phyloP scores from a whole-genome alignment of 1,284 basidiomycete species.

The Mixia osmundae region DNA sequence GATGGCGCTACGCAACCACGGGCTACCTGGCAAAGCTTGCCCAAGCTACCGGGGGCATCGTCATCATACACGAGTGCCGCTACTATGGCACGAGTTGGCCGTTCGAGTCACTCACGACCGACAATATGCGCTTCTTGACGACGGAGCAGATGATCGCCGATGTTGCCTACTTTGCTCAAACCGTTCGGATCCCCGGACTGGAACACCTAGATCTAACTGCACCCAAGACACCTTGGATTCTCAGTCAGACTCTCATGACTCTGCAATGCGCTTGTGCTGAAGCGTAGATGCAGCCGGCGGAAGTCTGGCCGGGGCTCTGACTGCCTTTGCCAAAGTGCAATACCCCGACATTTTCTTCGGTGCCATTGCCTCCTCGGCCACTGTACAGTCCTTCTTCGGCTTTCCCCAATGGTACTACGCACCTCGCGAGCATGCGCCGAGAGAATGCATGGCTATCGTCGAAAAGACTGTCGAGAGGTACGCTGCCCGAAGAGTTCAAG shows the following conservation, averaged over 20 bases:
- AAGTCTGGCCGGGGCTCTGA: constrained; percentile 66
- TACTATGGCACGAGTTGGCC: constrained; percentile 66
- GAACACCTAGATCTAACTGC: too few relatives aligned
- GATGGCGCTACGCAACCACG: constrained; percentile 18
- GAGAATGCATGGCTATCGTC: constrained; percentile 10
- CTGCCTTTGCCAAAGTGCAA: constrained; percentile 70
- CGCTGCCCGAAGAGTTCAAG: too few relatives aligned
- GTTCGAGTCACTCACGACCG: constrained; percentile 40
- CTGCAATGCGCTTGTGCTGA: too few relatives aligned
- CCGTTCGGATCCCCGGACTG: constrained; percentile 61
- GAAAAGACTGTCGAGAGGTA: constrained; percentile 6
- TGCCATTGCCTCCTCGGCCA: constrained; percentile 69
- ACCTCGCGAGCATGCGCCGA: constrained; percentile 9
- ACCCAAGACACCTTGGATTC: too few relatives aligned
- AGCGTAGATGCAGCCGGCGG: too few relatives aligned
- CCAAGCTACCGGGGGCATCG: constrained; percentile 51
- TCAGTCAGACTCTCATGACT: too few relatives aligned
- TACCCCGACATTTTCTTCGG: constrained; percentile 77
- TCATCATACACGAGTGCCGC: constrained; percentile 74
- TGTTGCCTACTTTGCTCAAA: constrained; percentile 67
- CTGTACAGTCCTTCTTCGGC: too few relatives aligned
- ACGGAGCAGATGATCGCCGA: constrained; percentile 76
- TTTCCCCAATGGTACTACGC: too few relatives aligned
- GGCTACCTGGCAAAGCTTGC: constrained; percentile 69
- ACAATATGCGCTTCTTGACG: constrained; percentile 47